Evolutionary conservation across 2,329 filamentous ascomycete genomes (phyloP).

Genomic region (Fusarium secorum): DNA sequence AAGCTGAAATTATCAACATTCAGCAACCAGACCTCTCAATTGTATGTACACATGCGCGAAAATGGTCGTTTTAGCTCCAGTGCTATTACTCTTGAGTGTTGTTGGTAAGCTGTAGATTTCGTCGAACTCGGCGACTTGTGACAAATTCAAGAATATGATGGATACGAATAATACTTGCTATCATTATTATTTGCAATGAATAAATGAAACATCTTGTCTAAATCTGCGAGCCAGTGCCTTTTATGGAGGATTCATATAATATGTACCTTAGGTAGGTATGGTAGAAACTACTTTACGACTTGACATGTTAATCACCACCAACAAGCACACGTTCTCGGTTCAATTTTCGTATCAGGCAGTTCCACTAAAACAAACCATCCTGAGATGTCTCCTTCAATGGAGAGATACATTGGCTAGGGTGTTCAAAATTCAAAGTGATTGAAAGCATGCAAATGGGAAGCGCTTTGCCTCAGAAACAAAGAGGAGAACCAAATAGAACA

Average conservation of each 20-base stretch:
- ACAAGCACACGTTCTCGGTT: background rate
- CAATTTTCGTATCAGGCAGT: background rate
- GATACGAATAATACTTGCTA: background rate
- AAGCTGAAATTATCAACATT: no score
- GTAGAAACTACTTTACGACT: no score
- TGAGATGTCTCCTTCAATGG: background rate
- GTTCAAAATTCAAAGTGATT: background rate
- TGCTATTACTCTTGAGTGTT: no score
- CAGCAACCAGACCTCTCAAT: no score
- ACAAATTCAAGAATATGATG: background rate
- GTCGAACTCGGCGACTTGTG: background rate
- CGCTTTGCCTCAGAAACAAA: background rate
- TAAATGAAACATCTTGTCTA: background rate
- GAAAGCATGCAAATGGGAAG: no score
- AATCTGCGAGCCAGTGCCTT: rapidly evolving
- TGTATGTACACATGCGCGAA: no score
- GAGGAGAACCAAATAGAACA: background rate
- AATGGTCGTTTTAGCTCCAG: background rate
- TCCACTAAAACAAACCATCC: no score
- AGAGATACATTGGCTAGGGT: background rate
- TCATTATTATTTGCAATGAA: no score
- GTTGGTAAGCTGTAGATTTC: background rate
- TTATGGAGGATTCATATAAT: no score
- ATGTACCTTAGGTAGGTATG: background rate
- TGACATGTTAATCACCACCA: background rate